Percentiles rank a stretch among this genome's conserved stretches.
Conservation (phyloP, 208 protist genomes). For the Acanthamoeba castellanii region DNA sequence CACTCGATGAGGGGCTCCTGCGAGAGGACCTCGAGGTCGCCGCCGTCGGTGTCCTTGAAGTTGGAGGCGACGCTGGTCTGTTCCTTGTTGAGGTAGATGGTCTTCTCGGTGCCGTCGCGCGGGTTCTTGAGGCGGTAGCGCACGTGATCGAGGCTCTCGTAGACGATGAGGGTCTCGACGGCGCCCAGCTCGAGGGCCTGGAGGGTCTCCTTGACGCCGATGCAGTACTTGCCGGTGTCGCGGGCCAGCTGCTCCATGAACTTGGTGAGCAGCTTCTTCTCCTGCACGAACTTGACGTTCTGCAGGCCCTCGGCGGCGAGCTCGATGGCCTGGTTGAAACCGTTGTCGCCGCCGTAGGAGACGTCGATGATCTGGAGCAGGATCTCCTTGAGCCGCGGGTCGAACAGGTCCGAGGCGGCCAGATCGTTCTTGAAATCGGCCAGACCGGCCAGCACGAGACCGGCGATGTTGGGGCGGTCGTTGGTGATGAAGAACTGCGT, state of each 20-base stretch:
- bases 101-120: conserved; percentile 61
- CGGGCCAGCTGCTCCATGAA: conserved; percentile 99
- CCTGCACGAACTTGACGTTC: conserved; percentile 99
- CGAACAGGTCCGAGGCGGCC: conserved; percentile 97
- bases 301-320: conserved; percentile 95
- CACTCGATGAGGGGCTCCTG: conserved; percentile 97
- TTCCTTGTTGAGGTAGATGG: conserved; percentile 82
- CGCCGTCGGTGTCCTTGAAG: conserved; percentile 84
- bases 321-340: conserved; percentile 99
- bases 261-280: conserved; percentile 98
- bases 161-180: conserved; percentile 99
- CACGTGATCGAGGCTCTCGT: conserved; percentile 96
- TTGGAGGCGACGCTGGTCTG: conserved; percentile 74
- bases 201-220: conserved; percentile 98
- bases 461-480: conserved; percentile 97
- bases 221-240: conserved; percentile 99
- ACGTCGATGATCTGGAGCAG: conserved; percentile 99
- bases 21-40: conserved; percentile 93
- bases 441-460: conserved; percentile 99
- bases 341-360: conserved; percentile 99
- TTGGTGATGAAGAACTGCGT: conserved; percentile 99
- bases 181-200: conserved; percentile 97
- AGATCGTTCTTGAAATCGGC: conserved; percentile 99
- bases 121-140: conserved; percentile 94
- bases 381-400: conserved; percentile 97